A percentile compares a stretch with the other conserved stretches of the same genome.
These are phyloP conservation scores for Crithidia acanthocephali DNA, from an alignment of 208 protist species.

Conservation along the genomic window DNA sequence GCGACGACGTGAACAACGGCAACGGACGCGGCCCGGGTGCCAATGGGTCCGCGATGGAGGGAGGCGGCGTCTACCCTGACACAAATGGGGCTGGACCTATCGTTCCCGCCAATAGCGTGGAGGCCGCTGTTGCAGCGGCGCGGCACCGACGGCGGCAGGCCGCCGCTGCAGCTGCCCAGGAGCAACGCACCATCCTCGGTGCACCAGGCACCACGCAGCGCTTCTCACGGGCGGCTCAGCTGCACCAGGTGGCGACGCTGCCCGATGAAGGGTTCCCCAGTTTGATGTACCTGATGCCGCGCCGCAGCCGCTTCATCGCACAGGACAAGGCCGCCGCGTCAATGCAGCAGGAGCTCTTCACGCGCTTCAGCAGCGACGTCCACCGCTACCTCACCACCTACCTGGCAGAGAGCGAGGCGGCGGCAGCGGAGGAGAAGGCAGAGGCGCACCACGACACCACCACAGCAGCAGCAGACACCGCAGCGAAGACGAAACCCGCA, in stretches of 20 bases:
- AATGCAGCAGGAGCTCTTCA: conserved; percentile 32
- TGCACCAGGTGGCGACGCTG: conserved; percentile 41
- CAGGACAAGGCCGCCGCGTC: conserved; percentile 28
- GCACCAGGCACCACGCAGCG: neutral
- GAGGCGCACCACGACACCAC: neutral
- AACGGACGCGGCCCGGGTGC: too few relatives aligned
- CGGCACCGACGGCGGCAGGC: conserved; percentile 10
- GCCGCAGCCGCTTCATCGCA: conserved; percentile 29
- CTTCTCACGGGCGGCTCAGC: conserved; percentile 32
- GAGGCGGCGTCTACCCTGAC: neutral
- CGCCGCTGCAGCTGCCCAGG: conserved; percentile 7
- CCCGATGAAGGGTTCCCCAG: conserved; percentile 56
- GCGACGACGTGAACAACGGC: neutral
- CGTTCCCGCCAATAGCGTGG: neutral
- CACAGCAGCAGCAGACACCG: neutral
- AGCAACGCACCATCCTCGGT: neutral
- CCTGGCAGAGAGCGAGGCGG: conserved; percentile 20
- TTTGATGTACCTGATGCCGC: conserved; percentile 50
- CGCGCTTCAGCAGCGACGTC: conserved; percentile 34
- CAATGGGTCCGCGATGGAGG: too few relatives aligned
- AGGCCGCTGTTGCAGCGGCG: conserved; percentile 11
- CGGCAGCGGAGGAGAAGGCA: neutral
- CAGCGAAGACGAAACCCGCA: neutral
- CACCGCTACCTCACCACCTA: conserved; percentile 18
- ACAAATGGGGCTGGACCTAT: neutral